A percentile compares a stretch with the other conserved stretches of the same genome.
phyloP scores from a whole-genome alignment of 257 asterid genomes.

The Orobanche coerulescens region DNA sequence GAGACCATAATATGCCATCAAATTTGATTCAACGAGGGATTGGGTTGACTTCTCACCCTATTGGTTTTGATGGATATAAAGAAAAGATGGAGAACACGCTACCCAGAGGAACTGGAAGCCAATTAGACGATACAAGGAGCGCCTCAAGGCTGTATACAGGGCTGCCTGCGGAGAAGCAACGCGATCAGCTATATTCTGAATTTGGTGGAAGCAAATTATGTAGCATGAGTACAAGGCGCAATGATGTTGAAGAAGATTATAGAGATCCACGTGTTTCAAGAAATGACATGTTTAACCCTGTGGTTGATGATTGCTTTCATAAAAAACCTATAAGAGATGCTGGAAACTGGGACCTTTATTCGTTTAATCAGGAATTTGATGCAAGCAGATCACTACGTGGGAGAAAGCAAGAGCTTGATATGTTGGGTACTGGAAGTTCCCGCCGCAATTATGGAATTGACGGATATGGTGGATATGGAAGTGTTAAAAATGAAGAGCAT shows the following conservation, averaged over 20 bases:
- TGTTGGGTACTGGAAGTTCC: slow-evolving; percentile 29
- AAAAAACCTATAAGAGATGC: slow-evolving; percentile 27
- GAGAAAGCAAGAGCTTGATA: slow-evolving; percentile 29
- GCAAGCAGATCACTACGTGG: slow-evolving; percentile 20
- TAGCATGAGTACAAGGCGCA: slow-evolving; percentile 21
- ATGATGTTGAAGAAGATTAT: slow-evolving; percentile 37
- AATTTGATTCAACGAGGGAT: slow-evolving; percentile 21
- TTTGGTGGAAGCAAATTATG: slow-evolving; percentile 19
- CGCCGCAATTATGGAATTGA: slow-evolving; percentile 27
- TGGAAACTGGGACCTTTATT: slow-evolving; percentile 27
- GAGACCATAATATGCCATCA: slow-evolving; percentile 26
- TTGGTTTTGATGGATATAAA: slow-evolving; percentile 28
- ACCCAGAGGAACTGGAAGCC: slow-evolving; percentile 26
- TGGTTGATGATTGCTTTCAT: slow-evolving; percentile 30
- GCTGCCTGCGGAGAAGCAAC: slow-evolving; percentile 31
- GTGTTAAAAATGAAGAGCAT: slow-evolving; percentile 20
- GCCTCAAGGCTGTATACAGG: slow-evolving; percentile 31
- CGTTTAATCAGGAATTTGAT: slow-evolving; percentile 29
- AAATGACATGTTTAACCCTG: slow-evolving; percentile 18
- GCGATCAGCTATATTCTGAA: slow-evolving; percentile 28
- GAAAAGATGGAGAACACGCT: slow-evolving; percentile 29
- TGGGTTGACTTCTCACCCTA: slow-evolving; percentile 27
- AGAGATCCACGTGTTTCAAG: slow-evolving; percentile 29
- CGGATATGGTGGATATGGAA: slow-evolving; percentile 27
- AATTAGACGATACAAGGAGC: slow-evolving; percentile 32